These are phyloP conservation scores for Phaffia australis DNA, from an alignment of 768 basidiomycete species.

Conservation along the genomic window DNA sequence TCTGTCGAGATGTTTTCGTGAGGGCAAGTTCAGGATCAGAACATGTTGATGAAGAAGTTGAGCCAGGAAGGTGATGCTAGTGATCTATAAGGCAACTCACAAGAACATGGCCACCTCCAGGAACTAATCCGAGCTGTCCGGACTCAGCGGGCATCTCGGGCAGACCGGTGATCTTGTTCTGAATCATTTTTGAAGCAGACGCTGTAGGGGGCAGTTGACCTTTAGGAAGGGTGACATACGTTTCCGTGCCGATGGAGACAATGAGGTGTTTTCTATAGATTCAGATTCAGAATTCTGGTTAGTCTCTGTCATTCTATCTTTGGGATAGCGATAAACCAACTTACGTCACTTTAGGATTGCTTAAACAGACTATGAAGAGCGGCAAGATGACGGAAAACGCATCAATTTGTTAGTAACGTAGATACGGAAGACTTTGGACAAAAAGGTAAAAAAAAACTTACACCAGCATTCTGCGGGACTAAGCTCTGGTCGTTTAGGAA, in stretches of 20 bases:
- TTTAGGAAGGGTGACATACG: conserved; percentile 91
- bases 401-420: not conserved
- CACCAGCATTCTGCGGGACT: conserved; percentile 66
- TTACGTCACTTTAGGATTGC: conserved; percentile 79
- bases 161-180: conserved; percentile 19
- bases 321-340: conserved; percentile 35
- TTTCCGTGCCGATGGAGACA: conserved; percentile 82
- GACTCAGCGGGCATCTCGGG: conserved; percentile 8
- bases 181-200: conserved; percentile 7
- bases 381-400: too few relatives aligned
- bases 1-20: conserved; percentile 29
- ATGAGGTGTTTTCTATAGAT: conserved; percentile 80
- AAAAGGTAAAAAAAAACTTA: conserved; percentile 40
- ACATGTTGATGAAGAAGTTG: not conserved
- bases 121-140: conserved; percentile 43
- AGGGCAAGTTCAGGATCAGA: not conserved
- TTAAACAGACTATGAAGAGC: conserved; percentile 66
- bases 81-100: conserved; percentile 48
- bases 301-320: not conserved
- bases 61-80: too few relatives aligned
- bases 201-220: conserved; percentile 78
- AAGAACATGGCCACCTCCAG: conserved; percentile 91
- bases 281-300: conserved; percentile 12
- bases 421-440: too few relatives aligned
- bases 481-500: conserved; percentile 41